Evolutionary conservation across 192 early-diverging fungal genomes (phyloP).

Genomic region (Podila verticillata): DNA sequence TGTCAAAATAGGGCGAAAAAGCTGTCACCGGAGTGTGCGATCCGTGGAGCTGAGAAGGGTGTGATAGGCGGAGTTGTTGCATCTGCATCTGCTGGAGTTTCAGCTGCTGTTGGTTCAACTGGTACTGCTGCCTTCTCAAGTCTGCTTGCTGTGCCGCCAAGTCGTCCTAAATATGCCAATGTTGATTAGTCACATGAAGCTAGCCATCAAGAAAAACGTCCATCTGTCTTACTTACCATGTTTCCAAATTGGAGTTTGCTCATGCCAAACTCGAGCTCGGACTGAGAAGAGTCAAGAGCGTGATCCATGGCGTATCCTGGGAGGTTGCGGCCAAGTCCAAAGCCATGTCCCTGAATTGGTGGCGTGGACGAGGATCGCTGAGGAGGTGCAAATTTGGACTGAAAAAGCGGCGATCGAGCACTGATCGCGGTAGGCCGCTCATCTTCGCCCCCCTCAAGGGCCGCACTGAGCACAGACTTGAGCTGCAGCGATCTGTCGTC

Average conservation of each 20-base stretch:
- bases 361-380: conserved; percentile 33
- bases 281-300: not conserved
- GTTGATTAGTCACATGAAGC: not conserved
- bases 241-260: conserved; percentile 17
- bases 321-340: conserved; percentile 2
- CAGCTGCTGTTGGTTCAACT: conserved; percentile 26
- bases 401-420: conserved; percentile 18
- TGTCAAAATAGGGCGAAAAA: conserved; percentile 35
- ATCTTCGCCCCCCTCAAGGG: conserved; percentile 23
- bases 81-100: conserved; percentile 26
- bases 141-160: conserved; percentile 27
- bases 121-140: conserved; percentile 22
- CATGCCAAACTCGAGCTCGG: conserved; percentile 26
- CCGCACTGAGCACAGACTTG: conserved; percentile 31
- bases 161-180: conserved; percentile 9
- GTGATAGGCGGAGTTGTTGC: conserved; percentile 11
- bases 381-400: conserved; percentile 33
- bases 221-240: conserved; percentile 5
- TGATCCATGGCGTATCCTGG: conserved; percentile 7
- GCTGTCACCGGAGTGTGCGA: conserved; percentile 34
- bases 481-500: conserved; percentile 26
- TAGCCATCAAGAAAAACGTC: not conserved
- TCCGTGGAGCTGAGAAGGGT: conserved; percentile 13
- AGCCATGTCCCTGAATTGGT: conserved; percentile 5
- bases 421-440: conserved; percentile 11